These are phyloP conservation scores for Candida pseudofarinosa DNA, from an alignment of 805 yeast species.

Conservation along the genomic window DNA sequence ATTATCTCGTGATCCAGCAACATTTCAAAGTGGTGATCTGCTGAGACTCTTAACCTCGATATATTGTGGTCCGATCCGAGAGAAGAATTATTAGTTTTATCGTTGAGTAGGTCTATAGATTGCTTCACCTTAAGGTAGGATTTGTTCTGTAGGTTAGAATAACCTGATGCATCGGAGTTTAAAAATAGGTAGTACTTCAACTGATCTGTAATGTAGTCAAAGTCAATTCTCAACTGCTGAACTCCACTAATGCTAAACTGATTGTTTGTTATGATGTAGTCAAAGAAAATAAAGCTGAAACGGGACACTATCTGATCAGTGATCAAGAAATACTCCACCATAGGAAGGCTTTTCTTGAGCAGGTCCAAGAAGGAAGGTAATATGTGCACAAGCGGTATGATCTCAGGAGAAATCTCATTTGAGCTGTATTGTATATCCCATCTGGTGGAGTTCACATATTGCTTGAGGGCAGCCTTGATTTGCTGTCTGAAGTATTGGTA, in stretches of 20 bases:
- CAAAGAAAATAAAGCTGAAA: slow-evolving; percentile 25
- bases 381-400: slow-evolving; percentile 18
- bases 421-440: slow-evolving; percentile 23
- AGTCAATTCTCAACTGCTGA: slow-evolving; percentile 29
- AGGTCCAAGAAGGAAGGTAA: slow-evolving; percentile 24
- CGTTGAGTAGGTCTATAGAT: slow-evolving; percentile 24
- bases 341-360: slow-evolving; percentile 20
- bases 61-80: not conserved
- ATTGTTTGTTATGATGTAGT: slow-evolving; percentile 38
- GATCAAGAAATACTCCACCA: slow-evolving; percentile 27
- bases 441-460: slow-evolving; percentile 31
- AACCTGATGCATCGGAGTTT: slow-evolving; percentile 5
- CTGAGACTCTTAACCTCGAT: not conserved
- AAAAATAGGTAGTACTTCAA: slow-evolving; percentile 19
- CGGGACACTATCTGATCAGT: slow-evolving; percentile 24
- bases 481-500: slow-evolving; percentile 31
- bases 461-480: slow-evolving; percentile 26
- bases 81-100: slow-evolving; percentile 1
- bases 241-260: slow-evolving; percentile 30
- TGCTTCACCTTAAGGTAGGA: slow-evolving; percentile 23
- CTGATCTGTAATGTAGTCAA: slow-evolving; percentile 15
- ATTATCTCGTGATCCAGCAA: not conserved
- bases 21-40: not conserved
- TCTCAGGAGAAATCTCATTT: slow-evolving; percentile 16
- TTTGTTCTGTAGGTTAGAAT: slow-evolving; percentile 20